phyloP scores from a whole-genome alignment of 441 rosid genomes.

The Erysimum cheiri region DNA sequence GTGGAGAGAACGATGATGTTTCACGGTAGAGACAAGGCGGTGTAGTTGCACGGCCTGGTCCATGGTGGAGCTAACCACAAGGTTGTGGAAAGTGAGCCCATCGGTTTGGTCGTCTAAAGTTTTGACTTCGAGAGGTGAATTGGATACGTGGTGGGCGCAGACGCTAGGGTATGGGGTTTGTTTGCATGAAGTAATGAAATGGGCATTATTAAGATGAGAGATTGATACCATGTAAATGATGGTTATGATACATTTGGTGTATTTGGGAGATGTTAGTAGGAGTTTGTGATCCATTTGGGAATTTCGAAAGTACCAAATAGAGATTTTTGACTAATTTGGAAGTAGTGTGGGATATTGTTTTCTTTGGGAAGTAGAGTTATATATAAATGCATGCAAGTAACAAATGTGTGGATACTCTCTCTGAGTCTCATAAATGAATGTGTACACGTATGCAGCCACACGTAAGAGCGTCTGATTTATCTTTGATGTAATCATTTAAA shows the following conservation, averaged over 20 bases:
- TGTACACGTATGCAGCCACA: conserved; percentile 38
- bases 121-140: conserved; percentile 31
- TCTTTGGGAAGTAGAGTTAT: conserved; percentile 7
- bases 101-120: conserved; percentile 42
- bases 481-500: background rate
- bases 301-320: conserved; percentile 7
- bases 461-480: conserved; percentile 32
- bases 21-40: conserved; percentile 49
- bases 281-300: conserved; percentile 35
- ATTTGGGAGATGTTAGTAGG: conserved; percentile 15
- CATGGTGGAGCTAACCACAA: conserved; percentile 52
- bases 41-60: conserved; percentile 62
- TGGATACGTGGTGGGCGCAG: conserved; percentile 52
- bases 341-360: conserved; percentile 1
- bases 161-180: conserved; percentile 66
- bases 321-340: background rate
- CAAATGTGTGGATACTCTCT: conserved; percentile 28
- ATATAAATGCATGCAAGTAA: conserved; percentile 18
- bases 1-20: conserved; percentile 47
- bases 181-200: conserved; percentile 53
- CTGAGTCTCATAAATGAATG: conserved; percentile 27
- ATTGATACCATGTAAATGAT: conserved; percentile 32
- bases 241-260: conserved; percentile 27
- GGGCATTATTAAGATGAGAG: conserved; percentile 43
- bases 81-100: conserved; percentile 50